Percentiles rank a stretch among this genome's conserved stretches.
Evolutionary conservation across 306 rosid species (phyloP).

Genomic region (Hippophae gyantsensis): DNA sequence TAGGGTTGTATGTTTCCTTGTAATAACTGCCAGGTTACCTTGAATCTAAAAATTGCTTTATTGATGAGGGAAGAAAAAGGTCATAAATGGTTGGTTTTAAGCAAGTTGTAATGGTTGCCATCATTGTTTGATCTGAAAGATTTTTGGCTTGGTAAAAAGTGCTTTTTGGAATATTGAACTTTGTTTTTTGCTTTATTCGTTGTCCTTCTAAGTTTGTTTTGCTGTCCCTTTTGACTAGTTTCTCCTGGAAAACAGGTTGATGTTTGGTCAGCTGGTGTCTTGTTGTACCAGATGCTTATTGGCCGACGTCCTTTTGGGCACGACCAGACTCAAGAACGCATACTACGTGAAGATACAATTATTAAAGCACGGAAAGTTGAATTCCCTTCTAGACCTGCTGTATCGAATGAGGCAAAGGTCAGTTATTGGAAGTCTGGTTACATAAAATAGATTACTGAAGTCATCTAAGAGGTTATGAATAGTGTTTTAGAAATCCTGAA

Average conservation of each 20-base stretch:
- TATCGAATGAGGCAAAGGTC: conserved; percentile 96
- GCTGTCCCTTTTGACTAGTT: conserved; percentile 12
- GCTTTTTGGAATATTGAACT: conserved; percentile 3
- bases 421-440: conserved; percentile 13
- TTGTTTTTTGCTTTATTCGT: not conserved
- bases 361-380: conserved; percentile 95
- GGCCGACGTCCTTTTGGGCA: conserved; percentile 97
- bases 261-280: conserved; percentile 93
- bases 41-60: too few species aligned
- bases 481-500: too few species aligned
- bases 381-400: conserved; percentile 78
- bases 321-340: conserved; percentile 90
- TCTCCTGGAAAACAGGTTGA: conserved; percentile 64
- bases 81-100: too few species aligned
- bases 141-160: too few species aligned
- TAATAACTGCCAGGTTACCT: not conserved
- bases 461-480: too few species aligned
- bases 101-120: too few species aligned
- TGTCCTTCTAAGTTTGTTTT: not conserved
- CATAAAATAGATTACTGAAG: too few species aligned
- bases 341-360: conserved; percentile 94
- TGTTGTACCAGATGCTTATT: conserved; percentile 91
- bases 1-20: conserved; percentile 1
- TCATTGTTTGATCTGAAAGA: too few species aligned
- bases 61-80: too few species aligned